Percentiles rank a stretch among this genome's conserved stretches.
Evolutionary conservation across 495 filamentous ascomycete genomes (phyloP).

Genomic region (Lentithecium fluviatile): DNA sequence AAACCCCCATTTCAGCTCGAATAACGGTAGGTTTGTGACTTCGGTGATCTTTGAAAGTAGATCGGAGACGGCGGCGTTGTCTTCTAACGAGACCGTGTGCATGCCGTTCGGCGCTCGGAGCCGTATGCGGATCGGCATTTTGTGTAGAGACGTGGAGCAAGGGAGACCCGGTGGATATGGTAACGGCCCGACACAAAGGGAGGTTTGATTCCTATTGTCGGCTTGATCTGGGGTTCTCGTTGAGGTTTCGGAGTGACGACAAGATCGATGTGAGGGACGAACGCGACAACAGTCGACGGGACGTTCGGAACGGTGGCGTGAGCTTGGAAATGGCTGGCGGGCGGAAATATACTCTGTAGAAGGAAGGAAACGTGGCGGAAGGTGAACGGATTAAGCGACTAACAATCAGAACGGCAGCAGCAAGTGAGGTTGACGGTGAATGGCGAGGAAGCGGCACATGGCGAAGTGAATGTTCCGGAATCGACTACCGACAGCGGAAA

Average conservation of each 20-base stretch:
- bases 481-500: not conserved
- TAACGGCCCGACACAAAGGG: no score
- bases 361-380: not conserved
- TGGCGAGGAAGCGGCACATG: not conserved
- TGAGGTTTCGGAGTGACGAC: not conserved
- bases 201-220: no score
- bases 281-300: no score
- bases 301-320: not conserved
- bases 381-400: not conserved
- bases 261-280: not conserved
- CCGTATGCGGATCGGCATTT: slow-evolving; percentile 57
- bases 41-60: slow-evolving; percentile 57
- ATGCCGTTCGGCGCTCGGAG: slow-evolving; percentile 63
- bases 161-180: no score
- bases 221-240: no score
- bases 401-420: not conserved
- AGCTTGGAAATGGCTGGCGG: not conserved
- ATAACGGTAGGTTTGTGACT: slow-evolving; percentile 53
- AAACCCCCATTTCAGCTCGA: slow-evolving; percentile 85
- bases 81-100: slow-evolving; percentile 61
- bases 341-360: not conserved
- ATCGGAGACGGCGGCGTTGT: slow-evolving; percentile 63
- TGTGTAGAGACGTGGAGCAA: not conserved
- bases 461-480: slow-evolving; percentile 18
- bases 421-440: not conserved